A percentile compares a stretch with the other conserved stretches of the same genome.
These are phyloP conservation scores for Phyllosticta citrichinensis DNA, from an alignment of 2,329 filamentous ascomycete genomes.

Conservation along the genomic window DNA sequence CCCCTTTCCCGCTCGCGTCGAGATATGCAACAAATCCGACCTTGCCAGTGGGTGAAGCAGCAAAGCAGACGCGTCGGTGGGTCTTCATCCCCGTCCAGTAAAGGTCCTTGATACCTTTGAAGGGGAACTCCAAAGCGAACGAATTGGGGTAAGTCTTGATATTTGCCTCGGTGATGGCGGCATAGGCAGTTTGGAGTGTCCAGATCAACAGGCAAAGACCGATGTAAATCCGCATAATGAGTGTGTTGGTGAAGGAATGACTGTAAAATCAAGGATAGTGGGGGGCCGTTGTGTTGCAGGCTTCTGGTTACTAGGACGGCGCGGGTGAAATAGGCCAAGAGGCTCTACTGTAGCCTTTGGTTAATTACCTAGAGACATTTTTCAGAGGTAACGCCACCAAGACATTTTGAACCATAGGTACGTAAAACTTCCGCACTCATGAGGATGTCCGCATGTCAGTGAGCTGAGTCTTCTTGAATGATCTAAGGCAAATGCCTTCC, in stretches of 20 bases:
- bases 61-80: neutral
- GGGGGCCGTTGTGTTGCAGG: neutral
- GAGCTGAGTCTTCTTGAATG: too few species aligned
- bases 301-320: neutral
- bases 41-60: neutral
- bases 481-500: too few species aligned
- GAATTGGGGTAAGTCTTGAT: neutral
- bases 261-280: neutral
- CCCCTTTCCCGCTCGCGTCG: neutral
- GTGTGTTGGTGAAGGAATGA: neutral
- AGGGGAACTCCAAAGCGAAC: neutral
- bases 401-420: neutral
- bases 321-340: neutral
- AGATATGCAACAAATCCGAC: neutral
- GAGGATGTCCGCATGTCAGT: too few species aligned
- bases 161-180: neutral
- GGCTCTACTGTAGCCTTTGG: neutral
- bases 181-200: neutral
- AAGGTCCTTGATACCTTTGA: neutral
- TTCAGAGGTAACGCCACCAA: neutral
- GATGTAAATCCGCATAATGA: neutral
- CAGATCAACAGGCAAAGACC: neutral
- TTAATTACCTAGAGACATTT: neutral
- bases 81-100: neutral
- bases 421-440: neutral